Base-by-base conservation (phyloP, 2,329 filamentous ascomycete species). In the Trichoderma hamatum region DNA sequence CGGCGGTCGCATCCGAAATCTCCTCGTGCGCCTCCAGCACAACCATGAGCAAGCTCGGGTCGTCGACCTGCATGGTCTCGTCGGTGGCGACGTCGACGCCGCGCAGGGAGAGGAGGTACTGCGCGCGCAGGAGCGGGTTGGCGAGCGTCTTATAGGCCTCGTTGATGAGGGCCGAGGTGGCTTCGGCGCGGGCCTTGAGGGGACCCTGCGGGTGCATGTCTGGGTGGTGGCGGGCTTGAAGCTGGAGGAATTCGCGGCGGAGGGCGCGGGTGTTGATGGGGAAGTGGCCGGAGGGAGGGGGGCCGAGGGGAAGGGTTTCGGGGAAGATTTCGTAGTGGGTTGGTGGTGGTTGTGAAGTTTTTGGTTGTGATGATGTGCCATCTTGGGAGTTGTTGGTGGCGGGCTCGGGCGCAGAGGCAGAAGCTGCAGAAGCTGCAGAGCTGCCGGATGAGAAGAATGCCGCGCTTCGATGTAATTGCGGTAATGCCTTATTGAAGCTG, bases 271-370 rank as follows among this genome's bases (percentile, higher is more conserved):
- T 78, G 78, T 97, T 86, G 76, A 98, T 88, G 16, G 84, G 80
- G 84, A 98, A 99, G 69, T 89, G 85, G 0, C 94, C 91, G 0
- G 76, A 67, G 0, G 95, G 95, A 0, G 96, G 96, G 0, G 93
- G 92, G 2, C 95, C 95, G 1, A 79, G 66, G 0, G 94, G 88
- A 3, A 97, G 85, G 3, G 94, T 92, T 36, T 86, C 78, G 1
- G 94, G 94, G 84, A 99, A 99, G 81, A 98, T 88, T 68, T 90
- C 88, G 85, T 97, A 98, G 84, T 95, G 88, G 67, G 90, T 93
- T 34, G 68, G 66, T 19, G 0, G 82, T 6, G 24, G 58, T 21
- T 46, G 52, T 59, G 55, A 13, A 13, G 30, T 32, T 49, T 30
- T 28, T 24, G 68, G 14, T 30, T 64, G 26, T 43, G 49, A 10